These are phyloP conservation scores for Geotrichum candidum DNA, from an alignment of 1,139 yeast species.

Conservation along the genomic window DNA sequence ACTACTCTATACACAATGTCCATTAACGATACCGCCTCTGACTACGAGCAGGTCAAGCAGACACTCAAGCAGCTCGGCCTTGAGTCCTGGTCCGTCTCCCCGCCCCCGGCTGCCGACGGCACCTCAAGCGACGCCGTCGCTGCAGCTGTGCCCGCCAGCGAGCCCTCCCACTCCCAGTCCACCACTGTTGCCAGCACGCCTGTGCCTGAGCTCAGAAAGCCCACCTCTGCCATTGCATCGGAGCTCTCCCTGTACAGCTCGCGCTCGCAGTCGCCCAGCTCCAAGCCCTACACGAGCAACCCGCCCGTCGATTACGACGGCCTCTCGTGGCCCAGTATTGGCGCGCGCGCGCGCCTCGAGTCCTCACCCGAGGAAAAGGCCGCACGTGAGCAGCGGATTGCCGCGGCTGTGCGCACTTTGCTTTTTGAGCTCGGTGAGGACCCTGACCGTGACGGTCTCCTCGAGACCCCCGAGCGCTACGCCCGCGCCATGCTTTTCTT, in stretches of 20 bases:
- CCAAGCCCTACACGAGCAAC: slow-evolving; percentile 67
- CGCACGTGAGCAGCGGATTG: slow-evolving; percentile 65
- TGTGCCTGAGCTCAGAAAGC: neutral
- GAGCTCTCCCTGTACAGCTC: slow-evolving; percentile 1
- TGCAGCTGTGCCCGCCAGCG: neutral
- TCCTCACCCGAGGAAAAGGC: slow-evolving; percentile 56
- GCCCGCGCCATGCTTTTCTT: slow-evolving; percentile 94
- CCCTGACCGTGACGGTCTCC: slow-evolving; percentile 75
- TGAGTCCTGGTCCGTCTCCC: slow-evolving; percentile 16
- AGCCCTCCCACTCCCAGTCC: slow-evolving; percentile 3
- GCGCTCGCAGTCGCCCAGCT: slow-evolving; percentile 9
- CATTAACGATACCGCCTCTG: slow-evolving; percentile 5
- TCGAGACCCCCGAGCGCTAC: slow-evolving; percentile 92
- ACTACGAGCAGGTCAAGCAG: slow-evolving; percentile 15
- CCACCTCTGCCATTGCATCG: neutral
- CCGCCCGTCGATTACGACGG: slow-evolving; percentile 91
- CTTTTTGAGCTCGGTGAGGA: slow-evolving; percentile 89
- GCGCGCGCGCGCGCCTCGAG: slow-evolving; percentile 71
- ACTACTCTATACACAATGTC: neutral
- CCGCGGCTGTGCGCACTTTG: slow-evolving; percentile 78
- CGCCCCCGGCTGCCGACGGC: slow-evolving; percentile 3
- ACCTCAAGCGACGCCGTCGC: neutral
- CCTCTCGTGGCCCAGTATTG: slow-evolving; percentile 89
- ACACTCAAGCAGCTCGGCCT: slow-evolving; percentile 14
- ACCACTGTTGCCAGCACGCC: slow-evolving; percentile 16